These are phyloP conservation scores for Corynascus novoguineensis DNA, from an alignment of 495 filamentous ascomycete species.

Conservation along the genomic window DNA sequence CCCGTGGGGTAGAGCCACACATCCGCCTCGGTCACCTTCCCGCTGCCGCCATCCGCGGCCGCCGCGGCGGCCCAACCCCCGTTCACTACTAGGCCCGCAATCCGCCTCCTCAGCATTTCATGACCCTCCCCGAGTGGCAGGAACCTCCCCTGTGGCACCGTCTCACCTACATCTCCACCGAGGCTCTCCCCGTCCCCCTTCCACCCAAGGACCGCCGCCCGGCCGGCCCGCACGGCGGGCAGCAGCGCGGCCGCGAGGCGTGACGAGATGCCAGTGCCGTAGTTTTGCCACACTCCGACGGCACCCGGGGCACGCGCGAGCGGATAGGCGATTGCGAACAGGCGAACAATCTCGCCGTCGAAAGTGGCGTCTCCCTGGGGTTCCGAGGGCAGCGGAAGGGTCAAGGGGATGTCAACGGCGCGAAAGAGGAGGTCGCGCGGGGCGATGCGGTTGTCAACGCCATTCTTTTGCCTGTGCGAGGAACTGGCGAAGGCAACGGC, in stretches of 20 bases:
- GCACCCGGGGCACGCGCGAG: constrained; percentile 20
- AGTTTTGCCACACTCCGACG: constrained; percentile 36
- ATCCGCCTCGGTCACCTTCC: constrained; percentile 27
- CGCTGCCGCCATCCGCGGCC: constrained; percentile 21
- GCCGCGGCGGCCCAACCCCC: too few relatives aligned
- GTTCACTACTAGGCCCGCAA: constrained; percentile 33
- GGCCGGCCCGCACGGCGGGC: constrained; percentile 4
- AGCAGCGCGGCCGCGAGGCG: constrained; percentile 37
- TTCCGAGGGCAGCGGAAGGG: not conserved
- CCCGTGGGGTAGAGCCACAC: constrained; percentile 44
- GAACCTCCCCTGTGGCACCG: constrained; percentile 16
- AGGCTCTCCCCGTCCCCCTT: not conserved
- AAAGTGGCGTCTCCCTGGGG: not conserved
- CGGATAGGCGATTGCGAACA: constrained; percentile 38
- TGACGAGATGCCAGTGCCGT: constrained; percentile 34
- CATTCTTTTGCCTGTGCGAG: constrained; percentile 17
- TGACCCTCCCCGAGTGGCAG: constrained; percentile 28
- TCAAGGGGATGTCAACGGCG: constrained; percentile 29
- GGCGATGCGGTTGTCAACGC: constrained; percentile 13
- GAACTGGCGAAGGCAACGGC: constrained; percentile 24
- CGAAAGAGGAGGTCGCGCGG: constrained; percentile 28
- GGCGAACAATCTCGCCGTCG: constrained; percentile 9
- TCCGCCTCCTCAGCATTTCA: constrained; percentile 27
- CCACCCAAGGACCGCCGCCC: not conserved
- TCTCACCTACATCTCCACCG: not conserved